phyloP scores from a whole-genome alignment of 2,329 filamentous ascomycete species.

The Phaeosphaeriaceae sp. region DNA sequence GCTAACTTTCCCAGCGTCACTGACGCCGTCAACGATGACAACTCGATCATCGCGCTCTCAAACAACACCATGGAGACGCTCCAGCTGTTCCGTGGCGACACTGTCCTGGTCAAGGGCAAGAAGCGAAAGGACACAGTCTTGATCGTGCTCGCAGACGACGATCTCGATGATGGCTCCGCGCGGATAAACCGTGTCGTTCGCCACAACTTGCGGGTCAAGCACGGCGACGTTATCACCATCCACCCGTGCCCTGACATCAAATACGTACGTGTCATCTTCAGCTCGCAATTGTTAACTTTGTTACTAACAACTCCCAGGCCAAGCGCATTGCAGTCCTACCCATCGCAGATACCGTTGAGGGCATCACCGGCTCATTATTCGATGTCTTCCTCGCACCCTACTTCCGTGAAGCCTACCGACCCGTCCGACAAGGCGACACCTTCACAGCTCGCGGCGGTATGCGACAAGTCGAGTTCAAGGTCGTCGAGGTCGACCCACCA shows the following conservation, averaged over 20 bases:
- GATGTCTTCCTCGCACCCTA: conserved; percentile 99
- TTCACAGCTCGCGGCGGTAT: conserved; percentile 98
- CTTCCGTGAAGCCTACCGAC: conserved; percentile 98
- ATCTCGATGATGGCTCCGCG: conserved; percentile 95
- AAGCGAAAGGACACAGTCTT: conserved; percentile 99
- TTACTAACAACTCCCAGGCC: conserved; percentile 65
- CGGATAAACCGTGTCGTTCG: conserved; percentile 98
- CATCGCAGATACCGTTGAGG: conserved; percentile 97
- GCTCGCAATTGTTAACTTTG: neutral
- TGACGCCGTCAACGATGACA: conserved; percentile 98
- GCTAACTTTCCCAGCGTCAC: conserved; percentile 73
- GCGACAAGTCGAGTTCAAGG: conserved; percentile 99
- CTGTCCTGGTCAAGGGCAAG: conserved; percentile 97
- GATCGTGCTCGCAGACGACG: conserved; percentile 96
- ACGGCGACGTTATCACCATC: conserved; percentile 96
- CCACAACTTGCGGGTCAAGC: conserved; percentile 98
- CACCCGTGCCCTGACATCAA: conserved; percentile 99
- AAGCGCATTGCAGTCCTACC: conserved; percentile 98
- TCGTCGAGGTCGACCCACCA: conserved; percentile 96
- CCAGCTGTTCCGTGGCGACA: conserved; percentile 98
- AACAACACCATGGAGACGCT: conserved; percentile 99
- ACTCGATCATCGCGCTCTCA: conserved; percentile 97
- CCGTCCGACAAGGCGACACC: conserved; percentile 94
- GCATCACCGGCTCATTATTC: conserved; percentile 95
- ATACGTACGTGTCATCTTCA: conserved; percentile 74